phyloP scores from a whole-genome alignment of 257 asterid species.

The Solanum corneliomulleri region DNA sequence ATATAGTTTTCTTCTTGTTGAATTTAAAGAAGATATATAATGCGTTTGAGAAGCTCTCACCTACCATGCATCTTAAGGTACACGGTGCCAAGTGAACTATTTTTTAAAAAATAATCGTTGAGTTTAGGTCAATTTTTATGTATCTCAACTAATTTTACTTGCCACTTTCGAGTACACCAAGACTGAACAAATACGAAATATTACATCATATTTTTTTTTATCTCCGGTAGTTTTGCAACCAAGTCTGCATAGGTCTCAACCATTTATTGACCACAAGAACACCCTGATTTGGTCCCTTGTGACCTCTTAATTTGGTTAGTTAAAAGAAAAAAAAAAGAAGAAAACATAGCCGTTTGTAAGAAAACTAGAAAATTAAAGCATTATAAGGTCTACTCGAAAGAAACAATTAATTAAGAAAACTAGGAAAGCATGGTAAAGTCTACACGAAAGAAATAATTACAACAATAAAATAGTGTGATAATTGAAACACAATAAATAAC shows the following conservation, averaged over 20 bases:
- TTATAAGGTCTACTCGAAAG: accelerated
- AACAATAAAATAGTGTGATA: not conserved
- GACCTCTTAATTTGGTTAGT: not conserved
- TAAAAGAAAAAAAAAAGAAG: too few species aligned
- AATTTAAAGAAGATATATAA: conserved; percentile 14
- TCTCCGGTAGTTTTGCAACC: too few species aligned
- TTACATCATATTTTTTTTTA: too few species aligned
- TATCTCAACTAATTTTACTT: too few species aligned
- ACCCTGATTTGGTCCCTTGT: conserved; percentile 7
- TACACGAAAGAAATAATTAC: not conserved
- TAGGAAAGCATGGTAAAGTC: not conserved
- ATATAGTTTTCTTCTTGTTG: conserved; percentile 5
- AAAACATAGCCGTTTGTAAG: not conserved
- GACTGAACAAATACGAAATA: too few species aligned
- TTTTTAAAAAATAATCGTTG: too few species aligned
- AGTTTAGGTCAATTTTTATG: too few species aligned
- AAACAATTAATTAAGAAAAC: not conserved
- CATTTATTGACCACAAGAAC: too few species aligned
- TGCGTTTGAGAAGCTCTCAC: conserved; percentile 38
- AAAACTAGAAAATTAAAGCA: too few species aligned
- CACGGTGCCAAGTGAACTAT: conserved; percentile 23
- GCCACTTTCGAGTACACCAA: too few species aligned
- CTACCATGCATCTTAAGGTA: conserved; percentile 55
- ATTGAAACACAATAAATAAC: not conserved
- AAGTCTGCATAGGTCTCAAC: too few species aligned